Base-by-base conservation (phyloP, 495 filamentous ascomycete species). In the Neurospora sublineolata region DNA sequence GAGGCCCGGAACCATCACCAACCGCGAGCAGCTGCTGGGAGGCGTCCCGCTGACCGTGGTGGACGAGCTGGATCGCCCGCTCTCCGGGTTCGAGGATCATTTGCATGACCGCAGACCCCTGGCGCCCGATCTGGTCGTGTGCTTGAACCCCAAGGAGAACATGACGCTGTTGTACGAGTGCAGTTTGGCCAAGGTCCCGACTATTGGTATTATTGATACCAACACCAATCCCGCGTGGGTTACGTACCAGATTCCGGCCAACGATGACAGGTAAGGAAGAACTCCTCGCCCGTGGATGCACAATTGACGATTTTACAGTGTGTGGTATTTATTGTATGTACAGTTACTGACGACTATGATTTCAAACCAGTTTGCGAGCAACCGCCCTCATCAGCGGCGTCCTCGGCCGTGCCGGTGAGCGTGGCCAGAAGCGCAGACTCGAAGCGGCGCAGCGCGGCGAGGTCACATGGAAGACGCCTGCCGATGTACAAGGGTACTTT, bases 221-320 rank as follows among this genome's bases (percentile, higher is more conserved):
- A 90, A 99, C 82, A 89, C 91, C 7, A 89, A 99, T 82, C 93
- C 95, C 4, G 93, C 92, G 1, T 93, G 92, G 85, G 93, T 98
- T 38, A 99, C 95, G 8, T 99, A 99, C 80, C 92, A 93, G 3
- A 97, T 99, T 74, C 95, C 95, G 6, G 91, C 93, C 23, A 99
- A 99, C 78, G 95, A 99, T 77, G 95, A 99, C 81, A 92, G 89
- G 89, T 91, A 77, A 77, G 85, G 20, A 39, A 39, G 5, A 5
- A 39, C 38, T 0, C 10, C 38, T 39, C 30, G 33, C 33, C 33
- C 33, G 33, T 6, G 33, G 7, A n/a, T 42, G 41, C 41, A 3
- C 8, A 8, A 8, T n/a, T 42, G n/a, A 1, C n/a, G 41, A 52
- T 23, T 10, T 23, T 10, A 52, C n/a, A 23, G 44, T 10, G 44